Evolutionary conservation across 2,329 filamentous ascomycete genomes (phyloP), one percentile per base, ranked within the genome.

Genomic region (Pseudocercospora pini-densiflorae): DNA sequence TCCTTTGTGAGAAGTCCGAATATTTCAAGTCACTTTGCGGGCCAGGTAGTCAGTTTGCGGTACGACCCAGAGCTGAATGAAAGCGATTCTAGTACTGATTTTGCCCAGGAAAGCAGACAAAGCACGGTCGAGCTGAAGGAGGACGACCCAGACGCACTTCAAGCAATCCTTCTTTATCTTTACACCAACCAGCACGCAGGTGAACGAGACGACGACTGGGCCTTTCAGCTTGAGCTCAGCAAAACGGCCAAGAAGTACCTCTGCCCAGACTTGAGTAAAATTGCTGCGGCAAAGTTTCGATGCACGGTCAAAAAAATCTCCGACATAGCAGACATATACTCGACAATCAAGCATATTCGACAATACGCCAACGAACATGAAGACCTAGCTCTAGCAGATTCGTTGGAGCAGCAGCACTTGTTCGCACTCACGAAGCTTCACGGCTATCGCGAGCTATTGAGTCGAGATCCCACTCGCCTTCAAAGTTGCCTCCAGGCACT

Each of bases 101-200:
- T 10, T 10, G 12, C 5, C 16, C 47, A 64, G 62, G 40, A 64
- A 36, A 61, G 62, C 31, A 33, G 36, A 9, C 43, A 53, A 16
- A 55, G 59, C 6, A 47, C 40, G 10, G 27, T 68, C n/a, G 59
- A 68, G 63, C 54, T 67, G n/a, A 59, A 51, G 21, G 65, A 67
- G 2, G 62, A 68, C 49, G 59, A 68, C 31, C 66, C 66, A 2
- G 66, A 65, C 43, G 66, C 62, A 1, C 59, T 68, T 14, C 51
- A 68, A 16, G 45, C 63, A 16, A 36, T 68, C 16, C 45, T 68
- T 9, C 51, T 21, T 23, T 65, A 68, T 16, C 27, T 68, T n/a
- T 68, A 68, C 54, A 40, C 62, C 2, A 21, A 33, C 14, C 14
- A 49, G 5, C 59, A 61, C 19, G 10, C 8, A 2, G 27, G 27